A percentile compares a stretch with the other conserved stretches of the same genome.
These are phyloP conservation scores for Trichocomaceae sp. DNA, from an alignment of 2,329 filamentous ascomycete species.

Conservation along the genomic window DNA sequence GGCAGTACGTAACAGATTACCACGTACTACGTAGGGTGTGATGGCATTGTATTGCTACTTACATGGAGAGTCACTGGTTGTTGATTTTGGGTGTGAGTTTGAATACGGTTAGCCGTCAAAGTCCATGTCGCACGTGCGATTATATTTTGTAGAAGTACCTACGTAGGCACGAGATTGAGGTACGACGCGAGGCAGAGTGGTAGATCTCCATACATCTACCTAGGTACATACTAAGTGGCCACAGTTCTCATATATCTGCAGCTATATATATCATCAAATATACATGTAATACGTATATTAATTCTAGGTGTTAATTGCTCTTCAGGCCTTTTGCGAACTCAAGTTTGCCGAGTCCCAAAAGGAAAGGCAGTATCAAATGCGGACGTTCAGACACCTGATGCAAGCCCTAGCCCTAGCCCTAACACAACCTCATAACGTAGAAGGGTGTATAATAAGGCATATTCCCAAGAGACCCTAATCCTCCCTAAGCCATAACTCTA, in stretches of 20 bases:
- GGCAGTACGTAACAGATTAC: too few species aligned
- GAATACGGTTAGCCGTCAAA: background rate
- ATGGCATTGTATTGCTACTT: too few species aligned
- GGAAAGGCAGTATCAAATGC: background rate
- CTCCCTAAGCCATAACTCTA: too few species aligned
- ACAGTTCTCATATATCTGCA: background rate
- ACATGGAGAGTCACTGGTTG: background rate
- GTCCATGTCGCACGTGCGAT: background rate
- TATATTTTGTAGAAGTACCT: background rate
- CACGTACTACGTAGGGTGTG: too few species aligned
- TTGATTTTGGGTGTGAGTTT: background rate
- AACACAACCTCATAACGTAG: too few species aligned
- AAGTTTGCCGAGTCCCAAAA: background rate
- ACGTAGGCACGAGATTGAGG: background rate
- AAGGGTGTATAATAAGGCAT: too few species aligned
- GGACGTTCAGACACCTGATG: too few species aligned
- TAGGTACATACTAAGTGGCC: background rate
- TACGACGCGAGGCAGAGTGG: background rate
- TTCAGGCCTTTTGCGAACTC: background rate
- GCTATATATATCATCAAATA: background rate
- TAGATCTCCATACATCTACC: background rate
- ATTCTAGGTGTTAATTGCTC: background rate
- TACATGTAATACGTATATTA: background rate
- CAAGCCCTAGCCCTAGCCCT: background rate
- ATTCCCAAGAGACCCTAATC: too few species aligned